Conservation (phyloP, 2,329 filamentous ascomycete genomes). For the Hymenoscyphus linearis region DNA sequence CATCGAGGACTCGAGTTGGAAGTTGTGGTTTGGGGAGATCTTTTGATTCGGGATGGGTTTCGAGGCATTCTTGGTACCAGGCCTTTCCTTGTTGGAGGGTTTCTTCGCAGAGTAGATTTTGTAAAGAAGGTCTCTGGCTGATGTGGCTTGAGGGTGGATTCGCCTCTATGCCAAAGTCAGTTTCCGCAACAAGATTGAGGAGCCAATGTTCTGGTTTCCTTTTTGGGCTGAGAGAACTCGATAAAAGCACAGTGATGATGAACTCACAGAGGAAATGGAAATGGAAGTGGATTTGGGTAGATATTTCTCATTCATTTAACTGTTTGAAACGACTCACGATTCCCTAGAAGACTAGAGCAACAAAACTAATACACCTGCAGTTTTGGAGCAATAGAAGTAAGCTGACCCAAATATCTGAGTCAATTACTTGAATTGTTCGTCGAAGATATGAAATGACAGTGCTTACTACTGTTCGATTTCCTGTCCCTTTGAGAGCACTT, state of each 20-base stretch:
- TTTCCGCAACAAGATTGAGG: background rate
- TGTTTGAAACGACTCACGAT: no score
- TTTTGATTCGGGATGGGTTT: background rate
- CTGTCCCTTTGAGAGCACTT: no score
- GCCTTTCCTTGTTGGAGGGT: background rate
- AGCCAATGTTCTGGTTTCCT: background rate
- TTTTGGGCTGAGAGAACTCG: background rate
- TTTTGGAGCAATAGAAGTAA: no score
- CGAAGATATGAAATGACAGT: no score
- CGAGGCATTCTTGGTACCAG: conserved; percentile 5
- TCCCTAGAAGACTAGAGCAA: no score
- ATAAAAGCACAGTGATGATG: background rate
- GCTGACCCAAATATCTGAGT: no score
- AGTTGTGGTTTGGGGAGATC: background rate
- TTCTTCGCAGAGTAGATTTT: background rate
- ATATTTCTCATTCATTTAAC: no score
- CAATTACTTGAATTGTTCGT: no score
- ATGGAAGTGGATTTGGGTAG: no score
- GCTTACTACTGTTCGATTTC: no score
- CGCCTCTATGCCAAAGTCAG: background rate
- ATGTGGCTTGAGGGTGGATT: conserved; percentile 8
- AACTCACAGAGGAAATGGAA: background rate
- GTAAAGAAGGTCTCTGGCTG: conserved; percentile 5
- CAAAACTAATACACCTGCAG: no score
- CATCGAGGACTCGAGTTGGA: conserved; percentile 11